These are phyloP conservation scores for Tetramitus jugosus DNA, from an alignment of 208 protist species.

Conservation along the genomic window DNA sequence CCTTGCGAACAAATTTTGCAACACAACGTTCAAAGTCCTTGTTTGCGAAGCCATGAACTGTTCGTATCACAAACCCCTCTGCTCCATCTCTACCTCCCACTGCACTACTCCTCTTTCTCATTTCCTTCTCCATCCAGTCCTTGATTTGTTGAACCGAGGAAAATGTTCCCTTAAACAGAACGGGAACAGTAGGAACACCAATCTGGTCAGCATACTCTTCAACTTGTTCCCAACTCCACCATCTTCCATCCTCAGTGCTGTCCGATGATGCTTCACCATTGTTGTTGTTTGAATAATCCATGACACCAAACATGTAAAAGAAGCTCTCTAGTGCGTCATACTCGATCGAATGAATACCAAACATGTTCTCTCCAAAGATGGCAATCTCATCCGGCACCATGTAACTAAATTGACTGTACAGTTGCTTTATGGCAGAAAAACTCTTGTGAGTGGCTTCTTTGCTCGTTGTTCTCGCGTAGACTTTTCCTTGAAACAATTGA, in stretches of 20 bases:
- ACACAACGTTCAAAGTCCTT: slow-evolving; percentile 26
- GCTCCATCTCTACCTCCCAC: neutral
- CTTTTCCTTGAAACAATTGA: slow-evolving; percentile 27
- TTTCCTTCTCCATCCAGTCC: slow-evolving; percentile 18
- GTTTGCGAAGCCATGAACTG: neutral
- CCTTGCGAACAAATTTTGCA: slow-evolving; percentile 35
- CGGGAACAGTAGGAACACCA: slow-evolving; percentile 23
- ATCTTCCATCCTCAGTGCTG: neutral
- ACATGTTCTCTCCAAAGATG: slow-evolving; percentile 31
- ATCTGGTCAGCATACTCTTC: slow-evolving; percentile 17
- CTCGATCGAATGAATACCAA: slow-evolving; percentile 33
- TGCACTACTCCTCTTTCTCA: neutral
- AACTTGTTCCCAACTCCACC: neutral
- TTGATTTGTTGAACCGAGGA: slow-evolving; percentile 6
- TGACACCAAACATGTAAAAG: slow-evolving; percentile 35
- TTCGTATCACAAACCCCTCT: slow-evolving; percentile 32
- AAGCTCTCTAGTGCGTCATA: slow-evolving; percentile 13
- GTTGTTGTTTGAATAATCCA: slow-evolving; percentile 8
- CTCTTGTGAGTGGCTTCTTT: slow-evolving; percentile 29
- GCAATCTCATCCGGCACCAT: slow-evolving; percentile 19
- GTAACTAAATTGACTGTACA: slow-evolving; percentile 30
- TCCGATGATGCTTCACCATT: slow-evolving; percentile 4
- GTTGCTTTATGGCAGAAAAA: slow-evolving; percentile 26
- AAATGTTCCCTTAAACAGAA: slow-evolving; percentile 29
- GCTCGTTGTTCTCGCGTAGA: slow-evolving; percentile 26